phyloP scores from a whole-genome alignment of 2,329 filamentous ascomycete genomes.

The Tolypocladium inflatum region DNA sequence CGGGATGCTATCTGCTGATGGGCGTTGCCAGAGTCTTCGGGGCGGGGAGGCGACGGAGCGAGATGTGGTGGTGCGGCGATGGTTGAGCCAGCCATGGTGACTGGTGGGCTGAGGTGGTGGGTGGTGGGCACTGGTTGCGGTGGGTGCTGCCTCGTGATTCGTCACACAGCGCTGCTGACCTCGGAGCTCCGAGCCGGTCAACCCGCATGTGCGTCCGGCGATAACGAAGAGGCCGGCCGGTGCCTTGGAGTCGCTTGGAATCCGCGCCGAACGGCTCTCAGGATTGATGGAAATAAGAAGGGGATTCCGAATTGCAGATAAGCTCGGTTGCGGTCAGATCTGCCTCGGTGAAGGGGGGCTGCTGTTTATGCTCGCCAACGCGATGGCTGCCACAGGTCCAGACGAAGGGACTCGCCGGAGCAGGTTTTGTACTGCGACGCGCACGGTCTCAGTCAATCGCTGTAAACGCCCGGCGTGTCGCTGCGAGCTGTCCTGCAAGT shows the following conservation, averaged over 20 bases:
- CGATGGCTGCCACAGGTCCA: background rate
- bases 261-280: background rate
- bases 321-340: background rate
- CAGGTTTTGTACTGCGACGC: background rate
- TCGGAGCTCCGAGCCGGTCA: slow-evolving; percentile 17
- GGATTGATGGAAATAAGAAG: background rate
- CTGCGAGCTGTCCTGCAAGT: background rate
- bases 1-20: slow-evolving; percentile 1
- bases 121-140: slow-evolving; percentile 3
- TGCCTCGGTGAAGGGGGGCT: background rate
- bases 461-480: background rate
- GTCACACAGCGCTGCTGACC: slow-evolving; percentile 1
- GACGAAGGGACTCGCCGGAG: background rate
- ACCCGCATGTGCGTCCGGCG: slow-evolving; percentile 1
- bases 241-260: background rate
- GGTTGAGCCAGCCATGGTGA: slow-evolving; percentile 13
- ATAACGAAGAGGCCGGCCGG: background rate
- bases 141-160: slow-evolving; percentile 3
- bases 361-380: background rate
- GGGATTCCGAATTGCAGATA: background rate
- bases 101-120: slow-evolving; percentile 3
- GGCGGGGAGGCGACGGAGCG: slow-evolving; percentile 10
- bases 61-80: slow-evolving; percentile 7
- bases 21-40: background rate
- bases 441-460: background rate